Percentiles rank a stretch among this genome's conserved stretches.
Conservation (phyloP, 805 yeast genomes). For the Saturnispora silvae region DNA sequence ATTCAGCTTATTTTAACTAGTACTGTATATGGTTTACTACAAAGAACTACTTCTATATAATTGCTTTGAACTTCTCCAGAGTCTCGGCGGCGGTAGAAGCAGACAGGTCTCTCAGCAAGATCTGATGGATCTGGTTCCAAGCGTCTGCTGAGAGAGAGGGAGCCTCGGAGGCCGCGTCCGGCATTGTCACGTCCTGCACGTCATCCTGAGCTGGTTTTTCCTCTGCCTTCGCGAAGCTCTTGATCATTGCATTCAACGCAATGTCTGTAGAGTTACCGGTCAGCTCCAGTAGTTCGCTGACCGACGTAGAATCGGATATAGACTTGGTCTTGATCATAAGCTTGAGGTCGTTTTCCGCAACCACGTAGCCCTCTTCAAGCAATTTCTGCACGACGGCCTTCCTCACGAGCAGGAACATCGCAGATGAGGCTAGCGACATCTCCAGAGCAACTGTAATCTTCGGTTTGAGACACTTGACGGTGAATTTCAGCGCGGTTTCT, state of each 20-base stretch:
- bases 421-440: conserved; percentile 15
- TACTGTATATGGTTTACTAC: too few species aligned
- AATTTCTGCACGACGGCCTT: conserved; percentile 17
- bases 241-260: conserved; percentile 12
- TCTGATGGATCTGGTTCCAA: conserved; percentile 9
- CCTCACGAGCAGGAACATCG: conserved; percentile 29
- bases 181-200: not conserved
- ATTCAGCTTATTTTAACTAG: conserved; percentile 3
- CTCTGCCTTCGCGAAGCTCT: conserved; percentile 4
- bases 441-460: conserved; percentile 35
- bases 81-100: conserved; percentile 1
- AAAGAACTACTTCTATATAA: conserved; percentile 1
- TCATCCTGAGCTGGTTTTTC: not conserved
- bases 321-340: conserved; percentile 42
- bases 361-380: conserved; percentile 18
- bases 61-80: conserved; percentile 4
- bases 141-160: not conserved
- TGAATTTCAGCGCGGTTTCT: not conserved
- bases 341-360: conserved; percentile 30
- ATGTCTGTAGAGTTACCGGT: conserved; percentile 4
- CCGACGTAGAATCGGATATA: conserved; percentile 32
- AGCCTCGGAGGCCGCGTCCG: not conserved
- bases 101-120: conserved; percentile 6
- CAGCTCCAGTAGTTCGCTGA: conserved; percentile 14
- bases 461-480: conserved; percentile 61